Evolutionary conservation across 139 green algal species (phyloP).

Genomic region (Axilococcus clingmanii): DNA sequence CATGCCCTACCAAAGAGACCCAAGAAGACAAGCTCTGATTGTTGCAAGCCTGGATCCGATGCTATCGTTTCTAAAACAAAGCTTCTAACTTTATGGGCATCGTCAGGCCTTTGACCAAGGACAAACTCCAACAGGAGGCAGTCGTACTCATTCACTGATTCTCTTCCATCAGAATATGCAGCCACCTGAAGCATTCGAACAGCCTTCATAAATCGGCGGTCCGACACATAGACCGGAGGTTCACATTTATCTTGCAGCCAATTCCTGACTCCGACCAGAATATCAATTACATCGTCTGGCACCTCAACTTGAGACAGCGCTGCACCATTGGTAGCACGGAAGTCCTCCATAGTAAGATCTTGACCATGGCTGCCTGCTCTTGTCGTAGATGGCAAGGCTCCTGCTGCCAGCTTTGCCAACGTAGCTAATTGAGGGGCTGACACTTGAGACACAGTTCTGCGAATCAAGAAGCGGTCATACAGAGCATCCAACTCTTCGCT

Average conservation of each 20-base stretch:
- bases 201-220: constrained; percentile 85
- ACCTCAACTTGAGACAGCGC: constrained; percentile 55
- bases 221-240: constrained; percentile 81
- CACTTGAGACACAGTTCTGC: constrained; percentile 58
- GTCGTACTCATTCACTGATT: constrained; percentile 48
- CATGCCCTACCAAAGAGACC: constrained; percentile 74
- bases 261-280: constrained; percentile 71
- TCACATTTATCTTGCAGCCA: constrained; percentile 85
- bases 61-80: constrained; percentile 72
- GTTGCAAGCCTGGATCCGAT: constrained; percentile 69
- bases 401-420: constrained; percentile 62
- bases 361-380: constrained; percentile 1
- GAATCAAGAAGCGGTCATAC: constrained; percentile 91
- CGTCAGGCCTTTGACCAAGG: constrained; percentile 56
- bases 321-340: constrained; percentile 27
- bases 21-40: constrained; percentile 76
- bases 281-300: constrained; percentile 69
- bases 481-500: constrained; percentile 90
- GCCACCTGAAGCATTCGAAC: constrained; percentile 75
- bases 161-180: constrained; percentile 36
- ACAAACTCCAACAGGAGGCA: constrained; percentile 63
- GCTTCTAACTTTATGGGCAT: constrained; percentile 49
- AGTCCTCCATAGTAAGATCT: constrained; percentile 42
- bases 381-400: constrained; percentile 12
- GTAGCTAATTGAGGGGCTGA: constrained; percentile 20